Base-by-base conservation (phyloP, 2,329 filamentous ascomycete species). In the Fusarium buharicum region DNA sequence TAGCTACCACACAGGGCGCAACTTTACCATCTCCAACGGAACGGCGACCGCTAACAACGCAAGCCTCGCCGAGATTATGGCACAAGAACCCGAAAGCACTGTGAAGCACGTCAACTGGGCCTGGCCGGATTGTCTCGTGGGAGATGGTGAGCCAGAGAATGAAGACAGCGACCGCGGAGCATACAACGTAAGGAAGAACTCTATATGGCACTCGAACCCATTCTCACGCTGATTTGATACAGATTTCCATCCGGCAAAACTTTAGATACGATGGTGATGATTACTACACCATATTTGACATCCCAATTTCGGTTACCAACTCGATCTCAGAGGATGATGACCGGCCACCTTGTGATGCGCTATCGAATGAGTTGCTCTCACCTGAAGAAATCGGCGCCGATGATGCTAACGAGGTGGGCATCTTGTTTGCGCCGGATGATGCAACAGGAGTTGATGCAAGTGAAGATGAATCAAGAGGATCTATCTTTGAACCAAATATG, bases 21-120 rank as follows among this genome's bases (percentile, higher is more conserved):
- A 91, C 74, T 85, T 91, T 65, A 91, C 88, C 27, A 83, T 90
- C 57, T 84, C 85, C 5, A 90, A 90, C 72, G 83, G 85, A 46
- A 88, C 86, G 3, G 80, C 79, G 6, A 76, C 79, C 4, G 73
- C 74, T 8, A 77, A 79, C 51, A 80, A 82, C 48, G 83, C 82
- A 8, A 87, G 82, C 38, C 39, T 70, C 12, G 67, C 64, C 73
- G 79, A 87, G 45, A 87, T 91, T 50, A 83, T 91, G 78, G 72
- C 76, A 24, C 84, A 88, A 60, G 88, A 91, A 69, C 75, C 81
- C 1, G 83, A 84, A 4, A 89, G 87, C 69, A 91, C 89, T 0
- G 89, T 91, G 38, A 91, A 91, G 72, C 88, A 91, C 70, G 81
- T 91, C 59, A 87, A 88, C 70, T 91, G 89, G 86, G 78, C 84